Base-by-base conservation (phyloP, 2,329 filamentous ascomycete species). In the Teratosphaeria nubilosa region DNA sequence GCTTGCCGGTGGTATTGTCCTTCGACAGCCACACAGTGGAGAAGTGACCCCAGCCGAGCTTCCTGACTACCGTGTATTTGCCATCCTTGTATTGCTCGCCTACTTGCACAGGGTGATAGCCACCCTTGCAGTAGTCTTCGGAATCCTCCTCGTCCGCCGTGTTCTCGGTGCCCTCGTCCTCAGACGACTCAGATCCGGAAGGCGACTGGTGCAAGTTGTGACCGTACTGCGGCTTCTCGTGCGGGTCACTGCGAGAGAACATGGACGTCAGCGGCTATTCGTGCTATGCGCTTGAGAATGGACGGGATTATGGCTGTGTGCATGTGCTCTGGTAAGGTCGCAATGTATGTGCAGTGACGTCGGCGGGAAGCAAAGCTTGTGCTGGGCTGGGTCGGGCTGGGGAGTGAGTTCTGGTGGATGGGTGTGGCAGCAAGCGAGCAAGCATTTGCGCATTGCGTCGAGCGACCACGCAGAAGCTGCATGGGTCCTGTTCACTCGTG, bases 61-160 rank as follows among this genome's bases (percentile, higher is more conserved):
- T 97, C 76, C 91, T 88, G 74, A 97, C 88, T 59, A 97, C 86
- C 16, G 91, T 94, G 77, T 99, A 99, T 77, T 90, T 92, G 66
- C 90, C 91, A 73, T 97, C 90, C 74, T 97, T 97, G 82, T 96
- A 97, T 70, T 91, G 88, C 77, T 99, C 94, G 68, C 94, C 94
- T 60, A 97, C 87, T 68, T 85, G 82, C 54, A 99, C 94, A 2
- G 94, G 94, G 72, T 99, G 94, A 75, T 97, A 99, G 61, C 94
- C 94, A 69, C 94, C 94, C 77, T 97, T 97, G 83, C 92, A 96
- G 79, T 99, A 99, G 75, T 99, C 94, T 76, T 97, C 92, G 53
- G 90, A 96, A 75, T 99, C 94, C 77, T 99, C 94, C 77, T 99
- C 94, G 73, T 97, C 94, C 70, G 91, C 92, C 45, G 92, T 95